These are phyloP conservation scores for Metschnikowia hibisci DNA, from an alignment of 805 yeast species.

Conservation along the genomic window DNA sequence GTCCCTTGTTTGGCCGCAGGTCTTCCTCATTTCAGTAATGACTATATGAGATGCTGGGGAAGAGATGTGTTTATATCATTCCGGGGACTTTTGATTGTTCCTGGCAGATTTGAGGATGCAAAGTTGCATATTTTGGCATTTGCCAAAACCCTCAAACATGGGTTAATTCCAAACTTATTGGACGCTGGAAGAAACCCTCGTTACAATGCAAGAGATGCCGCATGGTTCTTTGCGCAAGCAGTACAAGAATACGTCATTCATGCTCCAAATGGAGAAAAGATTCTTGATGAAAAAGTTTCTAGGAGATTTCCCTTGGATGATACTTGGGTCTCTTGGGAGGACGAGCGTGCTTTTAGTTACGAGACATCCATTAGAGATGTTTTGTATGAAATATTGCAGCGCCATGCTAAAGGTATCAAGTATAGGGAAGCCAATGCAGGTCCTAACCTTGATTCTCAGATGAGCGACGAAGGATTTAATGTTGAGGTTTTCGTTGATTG, in stretches of 20 bases:
- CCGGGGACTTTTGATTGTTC: slow-evolving; percentile 73
- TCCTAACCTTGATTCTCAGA: slow-evolving; percentile 78
- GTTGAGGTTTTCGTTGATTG: slow-evolving; percentile 80
- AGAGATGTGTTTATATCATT: slow-evolving; percentile 89
- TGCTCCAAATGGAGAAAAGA: slow-evolving; percentile 65
- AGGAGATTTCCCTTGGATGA: slow-evolving; percentile 92
- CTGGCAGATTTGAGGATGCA: slow-evolving; percentile 79
- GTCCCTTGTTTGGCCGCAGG: slow-evolving; percentile 92
- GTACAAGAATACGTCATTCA: slow-evolving; percentile 71
- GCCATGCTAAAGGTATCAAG: slow-evolving; percentile 85
- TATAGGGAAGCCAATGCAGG: slow-evolving; percentile 97
- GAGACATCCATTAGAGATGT: slow-evolving; percentile 70
- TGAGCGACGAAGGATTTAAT: slow-evolving; percentile 90
- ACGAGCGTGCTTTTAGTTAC: slow-evolving; percentile 70
- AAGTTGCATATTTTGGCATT: slow-evolving; percentile 76
- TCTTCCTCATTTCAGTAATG: slow-evolving; percentile 85
- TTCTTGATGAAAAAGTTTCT: slow-evolving; percentile 66
- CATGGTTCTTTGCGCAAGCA: slow-evolving; percentile 89
- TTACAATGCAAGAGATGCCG: slow-evolving; percentile 95
- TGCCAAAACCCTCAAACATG: slow-evolving; percentile 91
- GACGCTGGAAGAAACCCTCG: slow-evolving; percentile 94
- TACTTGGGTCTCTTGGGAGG: slow-evolving; percentile 63
- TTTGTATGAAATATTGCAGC: slow-evolving; percentile 72
- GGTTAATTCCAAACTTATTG: slow-evolving; percentile 85
- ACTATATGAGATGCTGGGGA: slow-evolving; percentile 98